Percentiles rank a stretch among this genome's conserved stretches.
Conservation (phyloP, 768 basidiomycete species). For the Xanthoconium stramineum region DNA sequence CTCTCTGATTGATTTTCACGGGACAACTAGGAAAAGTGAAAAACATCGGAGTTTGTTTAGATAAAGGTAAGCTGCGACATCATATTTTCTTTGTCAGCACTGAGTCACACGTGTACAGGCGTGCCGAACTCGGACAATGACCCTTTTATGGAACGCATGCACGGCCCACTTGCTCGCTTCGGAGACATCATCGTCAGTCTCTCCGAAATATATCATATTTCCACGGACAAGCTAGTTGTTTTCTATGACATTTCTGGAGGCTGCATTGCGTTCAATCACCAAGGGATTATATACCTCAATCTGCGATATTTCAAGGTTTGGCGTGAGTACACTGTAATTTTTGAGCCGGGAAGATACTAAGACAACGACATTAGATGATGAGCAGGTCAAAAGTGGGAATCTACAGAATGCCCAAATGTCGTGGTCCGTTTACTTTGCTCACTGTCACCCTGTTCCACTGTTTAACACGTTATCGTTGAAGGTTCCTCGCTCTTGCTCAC, state of each 20-base stretch:
- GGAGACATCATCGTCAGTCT: conserved; percentile 62
- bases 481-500: conserved; percentile 87
- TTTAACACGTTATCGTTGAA: neutral
- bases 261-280: conserved; percentile 87
- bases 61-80: conserved; percentile 44
- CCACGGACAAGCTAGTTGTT: conserved; percentile 66
- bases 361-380: neutral
- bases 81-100: neutral
- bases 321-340: conserved; percentile 53
- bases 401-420: neutral
- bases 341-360: neutral
- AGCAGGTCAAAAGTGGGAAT: neutral
- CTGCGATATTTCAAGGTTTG: conserved; percentile 35
- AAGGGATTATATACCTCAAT: conserved; percentile 82
- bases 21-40: conserved; percentile 18
- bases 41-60: conserved; percentile 54
- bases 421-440: neutral
- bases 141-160: conserved; percentile 45
- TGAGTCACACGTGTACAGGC: neutral
- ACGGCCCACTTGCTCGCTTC: conserved; percentile 61
- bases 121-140: conserved; percentile 30
- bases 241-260: conserved; percentile 79
- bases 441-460: no score
- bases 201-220: conserved; percentile 64
- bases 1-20: neutral